These are phyloP conservation scores for Cyclocybe cylindracea DNA, from an alignment of 768 basidiomycete species.

Conservation along the genomic window DNA sequence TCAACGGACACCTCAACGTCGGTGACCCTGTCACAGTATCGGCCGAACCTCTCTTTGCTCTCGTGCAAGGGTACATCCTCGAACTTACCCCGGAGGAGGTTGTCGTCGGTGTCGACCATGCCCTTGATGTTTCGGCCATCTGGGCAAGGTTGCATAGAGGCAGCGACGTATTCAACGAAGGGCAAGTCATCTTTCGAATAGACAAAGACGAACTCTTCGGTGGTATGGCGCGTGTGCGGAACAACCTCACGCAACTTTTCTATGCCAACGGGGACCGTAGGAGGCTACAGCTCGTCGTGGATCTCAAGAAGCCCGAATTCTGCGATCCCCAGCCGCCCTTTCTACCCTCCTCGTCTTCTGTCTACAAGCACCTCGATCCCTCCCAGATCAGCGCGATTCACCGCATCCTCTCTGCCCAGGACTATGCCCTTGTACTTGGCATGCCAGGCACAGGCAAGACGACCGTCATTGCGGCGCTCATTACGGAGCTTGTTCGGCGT, in stretches of 20 bases:
- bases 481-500: conserved; percentile 71
- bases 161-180: background rate
- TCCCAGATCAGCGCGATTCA: conserved; percentile 74
- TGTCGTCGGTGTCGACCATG: conserved; percentile 82
- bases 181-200: conserved; percentile 68
- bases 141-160: background rate
- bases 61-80: conserved; percentile 82
- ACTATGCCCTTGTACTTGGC: conserved; percentile 91
- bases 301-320: conserved; percentile 73
- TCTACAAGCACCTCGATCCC: conserved; percentile 52
- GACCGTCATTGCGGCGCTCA: conserved; percentile 88
- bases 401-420: conserved; percentile 75
- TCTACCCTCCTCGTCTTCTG: conserved; percentile 17
- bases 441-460: conserved; percentile 99
- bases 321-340: conserved; percentile 23
- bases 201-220: conserved; percentile 92
- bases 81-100: conserved; percentile 65
- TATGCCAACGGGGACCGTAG: conserved; percentile 72
- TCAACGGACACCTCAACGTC: conserved; percentile 75
- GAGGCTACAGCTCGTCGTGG: conserved; percentile 77
- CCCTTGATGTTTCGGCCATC: conserved; percentile 36
- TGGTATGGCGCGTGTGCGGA: conserved; percentile 86
- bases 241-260: conserved; percentile 89
- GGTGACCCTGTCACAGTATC: conserved; percentile 89
- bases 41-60: conserved; percentile 84